Evolutionary conservation across 495 filamentous ascomycete genomes (phyloP).

Genomic region (Daldinia caldariorum): DNA sequence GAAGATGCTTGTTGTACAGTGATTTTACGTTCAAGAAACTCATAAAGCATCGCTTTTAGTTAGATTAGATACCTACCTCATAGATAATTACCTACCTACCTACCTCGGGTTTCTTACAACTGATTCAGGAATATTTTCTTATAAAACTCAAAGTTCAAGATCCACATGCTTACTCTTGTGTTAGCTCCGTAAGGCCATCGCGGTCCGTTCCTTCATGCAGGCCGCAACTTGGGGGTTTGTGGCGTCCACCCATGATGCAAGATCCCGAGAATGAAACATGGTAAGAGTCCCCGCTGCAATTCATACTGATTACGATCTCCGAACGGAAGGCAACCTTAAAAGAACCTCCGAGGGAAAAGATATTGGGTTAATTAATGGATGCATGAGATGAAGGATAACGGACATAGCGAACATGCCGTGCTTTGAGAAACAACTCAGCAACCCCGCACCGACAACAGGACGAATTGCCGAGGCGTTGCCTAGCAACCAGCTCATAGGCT

Average conservation of each 20-base stretch:
- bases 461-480: slow-evolving; percentile 30
- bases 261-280: slow-evolving; percentile 38
- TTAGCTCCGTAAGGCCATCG: slow-evolving; percentile 30
- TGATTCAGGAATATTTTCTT: not conserved
- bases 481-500: slow-evolving; percentile 32
- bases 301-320: not conserved
- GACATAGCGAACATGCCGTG: slow-evolving; percentile 7
- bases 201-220: slow-evolving; percentile 41
- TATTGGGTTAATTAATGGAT: not conserved
- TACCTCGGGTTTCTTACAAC: not conserved
- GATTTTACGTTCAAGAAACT: not conserved
- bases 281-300: not conserved
- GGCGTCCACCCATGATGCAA: slow-evolving; percentile 35
- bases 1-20: not conserved
- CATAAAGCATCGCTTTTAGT: not conserved
- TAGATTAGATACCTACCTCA: not conserved
- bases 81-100: too few relatives aligned
- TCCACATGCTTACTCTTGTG: slow-evolving; percentile 21
- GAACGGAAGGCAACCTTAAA: not conserved
- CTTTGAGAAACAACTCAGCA: slow-evolving; percentile 24
- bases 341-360: not conserved
- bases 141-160: not conserved
- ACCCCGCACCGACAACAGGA: slow-evolving; percentile 30
- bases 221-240: slow-evolving; percentile 28
- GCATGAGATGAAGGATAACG: not conserved